phyloP scores from a whole-genome alignment of 1,284 basidiomycete species.

The Sanghuangporus baumii region DNA sequence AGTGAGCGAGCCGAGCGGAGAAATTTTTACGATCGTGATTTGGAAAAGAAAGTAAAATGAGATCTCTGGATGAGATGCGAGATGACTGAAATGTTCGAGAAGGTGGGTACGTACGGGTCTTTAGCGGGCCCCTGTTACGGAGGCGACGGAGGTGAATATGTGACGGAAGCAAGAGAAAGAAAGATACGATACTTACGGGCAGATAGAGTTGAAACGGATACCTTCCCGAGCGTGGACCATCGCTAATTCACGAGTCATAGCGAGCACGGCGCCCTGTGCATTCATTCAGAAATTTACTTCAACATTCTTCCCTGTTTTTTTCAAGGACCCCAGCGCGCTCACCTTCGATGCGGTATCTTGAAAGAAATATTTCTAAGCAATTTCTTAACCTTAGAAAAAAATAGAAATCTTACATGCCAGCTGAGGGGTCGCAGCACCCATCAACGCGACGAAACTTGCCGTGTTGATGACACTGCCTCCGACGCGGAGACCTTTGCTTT shows the following conservation, averaged over 20 bases:
- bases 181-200: conserved; percentile 65
- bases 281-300: not conserved
- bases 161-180: not conserved
- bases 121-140: conserved; percentile 72
- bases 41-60: not conserved
- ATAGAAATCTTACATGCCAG: conserved; percentile 71
- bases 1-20: not conserved
- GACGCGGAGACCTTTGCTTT: conserved; percentile 68
- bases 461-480: conserved; percentile 98
- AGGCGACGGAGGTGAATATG: conserved; percentile 7
- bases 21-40: not conserved
- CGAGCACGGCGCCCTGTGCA: conserved; percentile 82
- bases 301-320: not conserved
- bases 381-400: not conserved
- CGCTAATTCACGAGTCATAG: conserved; percentile 96
- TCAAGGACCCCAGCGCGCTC: not conserved
- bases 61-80: not conserved
- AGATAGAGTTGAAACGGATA: conserved; percentile 91
- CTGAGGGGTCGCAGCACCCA: conserved; percentile 95
- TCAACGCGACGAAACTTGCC: conserved; percentile 89
- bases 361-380: conserved; percentile 68
- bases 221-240: conserved; percentile 97
- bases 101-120: conserved; percentile 64
- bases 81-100: not conserved
- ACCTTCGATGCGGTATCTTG: conserved; percentile 42